Conservation (phyloP, 768 basidiomycete genomes). For the Cystofilobasidium capitatum region DNA sequence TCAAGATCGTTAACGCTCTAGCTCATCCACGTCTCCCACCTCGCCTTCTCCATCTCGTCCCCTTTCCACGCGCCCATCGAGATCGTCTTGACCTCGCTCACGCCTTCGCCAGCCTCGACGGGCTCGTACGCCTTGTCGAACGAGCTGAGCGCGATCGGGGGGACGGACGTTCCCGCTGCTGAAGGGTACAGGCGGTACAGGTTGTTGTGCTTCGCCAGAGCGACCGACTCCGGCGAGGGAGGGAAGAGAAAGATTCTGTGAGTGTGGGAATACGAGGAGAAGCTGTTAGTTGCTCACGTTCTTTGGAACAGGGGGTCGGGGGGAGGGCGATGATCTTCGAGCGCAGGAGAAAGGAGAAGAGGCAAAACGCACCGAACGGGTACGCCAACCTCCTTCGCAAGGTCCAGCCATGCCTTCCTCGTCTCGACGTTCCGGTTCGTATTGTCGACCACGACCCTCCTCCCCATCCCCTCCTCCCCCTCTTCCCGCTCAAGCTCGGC, state of each 20-base stretch:
- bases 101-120: constrained; percentile 60
- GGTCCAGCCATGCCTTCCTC: constrained; percentile 58
- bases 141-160: constrained; percentile 33
- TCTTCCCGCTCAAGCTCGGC: too few relatives aligned
- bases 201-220: constrained; percentile 76
- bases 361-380: constrained; percentile 48
- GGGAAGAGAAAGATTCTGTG: constrained; percentile 51
- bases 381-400: constrained; percentile 52
- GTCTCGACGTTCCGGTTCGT: constrained; percentile 72
- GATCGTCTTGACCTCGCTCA: constrained; percentile 66
- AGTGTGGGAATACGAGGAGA: constrained; percentile 8
- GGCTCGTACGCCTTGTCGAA: constrained; percentile 46
- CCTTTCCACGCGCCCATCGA: constrained; percentile 44
- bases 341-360: constrained; percentile 1
- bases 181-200: constrained; percentile 60
- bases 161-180: constrained; percentile 33
- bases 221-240: neutral
- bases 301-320: neutral
- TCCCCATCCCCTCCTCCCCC: constrained; percentile 51
- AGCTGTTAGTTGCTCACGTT: too few relatives aligned
- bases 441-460: constrained; percentile 78
- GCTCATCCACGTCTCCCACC: constrained; percentile 73
- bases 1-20: neutral
- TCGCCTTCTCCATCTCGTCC: constrained; percentile 57
- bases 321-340: neutral